phyloP scores from a whole-genome alignment of 1,284 basidiomycete species.

The Trametes hirsuta region DNA sequence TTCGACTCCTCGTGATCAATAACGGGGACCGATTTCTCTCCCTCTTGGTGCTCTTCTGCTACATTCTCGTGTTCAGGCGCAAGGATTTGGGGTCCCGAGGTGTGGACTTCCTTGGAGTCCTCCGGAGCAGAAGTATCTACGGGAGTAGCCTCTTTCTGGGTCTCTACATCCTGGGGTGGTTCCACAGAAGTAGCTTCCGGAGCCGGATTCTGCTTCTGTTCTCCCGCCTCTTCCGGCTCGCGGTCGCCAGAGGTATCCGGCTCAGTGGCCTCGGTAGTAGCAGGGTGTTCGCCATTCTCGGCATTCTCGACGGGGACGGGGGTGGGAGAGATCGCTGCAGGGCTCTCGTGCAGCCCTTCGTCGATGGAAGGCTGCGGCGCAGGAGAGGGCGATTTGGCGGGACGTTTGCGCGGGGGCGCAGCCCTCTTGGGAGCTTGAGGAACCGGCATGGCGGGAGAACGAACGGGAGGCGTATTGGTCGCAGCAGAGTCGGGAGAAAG shows the following conservation, averaged over 20 bases:
- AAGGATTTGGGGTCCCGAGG: background rate
- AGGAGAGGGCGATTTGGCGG: constrained; percentile 46
- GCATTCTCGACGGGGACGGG: no score
- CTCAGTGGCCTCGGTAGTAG: constrained; percentile 5
- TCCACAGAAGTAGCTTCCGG: no score
- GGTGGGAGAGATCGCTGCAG: constrained; percentile 17
- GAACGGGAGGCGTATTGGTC: constrained; percentile 27
- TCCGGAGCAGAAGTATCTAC: background rate
- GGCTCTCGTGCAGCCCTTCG: constrained; percentile 26
- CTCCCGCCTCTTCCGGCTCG: constrained; percentile 19
- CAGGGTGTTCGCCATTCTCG: background rate
- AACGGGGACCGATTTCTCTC: background rate
- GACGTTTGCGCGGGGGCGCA: constrained; percentile 69
- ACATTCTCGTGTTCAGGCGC: background rate
- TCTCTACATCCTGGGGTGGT: no score
- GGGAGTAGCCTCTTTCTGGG: constrained; percentile 12
- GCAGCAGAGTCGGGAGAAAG: constrained; percentile 43
- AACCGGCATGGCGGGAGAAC: constrained; percentile 68
- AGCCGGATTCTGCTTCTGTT: no score
- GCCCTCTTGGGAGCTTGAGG: constrained; percentile 70
- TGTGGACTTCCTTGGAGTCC: background rate
- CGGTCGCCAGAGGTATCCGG: constrained; percentile 22
- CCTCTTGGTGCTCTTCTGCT: background rate
- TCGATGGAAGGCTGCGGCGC: constrained; percentile 22
- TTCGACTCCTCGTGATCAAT: background rate